Conservation (phyloP, 2,329 filamentous ascomycete species). For the Cercospora canescens region DNA sequence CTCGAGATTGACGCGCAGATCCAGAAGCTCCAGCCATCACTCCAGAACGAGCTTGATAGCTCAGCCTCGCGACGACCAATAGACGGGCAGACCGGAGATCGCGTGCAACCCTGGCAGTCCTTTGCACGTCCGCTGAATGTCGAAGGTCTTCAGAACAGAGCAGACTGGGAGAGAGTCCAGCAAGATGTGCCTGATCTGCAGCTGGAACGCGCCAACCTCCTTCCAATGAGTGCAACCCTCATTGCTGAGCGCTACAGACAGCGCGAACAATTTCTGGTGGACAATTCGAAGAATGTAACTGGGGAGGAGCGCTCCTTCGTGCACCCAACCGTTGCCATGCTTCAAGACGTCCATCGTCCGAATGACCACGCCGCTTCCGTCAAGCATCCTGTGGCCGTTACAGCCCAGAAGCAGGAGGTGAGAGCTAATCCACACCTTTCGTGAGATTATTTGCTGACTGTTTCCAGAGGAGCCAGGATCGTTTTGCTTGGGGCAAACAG, state of each 20-base stretch:
- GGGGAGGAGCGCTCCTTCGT: background rate
- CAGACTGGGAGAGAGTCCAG: background rate
- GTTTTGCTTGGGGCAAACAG: slow-evolving; percentile 11
- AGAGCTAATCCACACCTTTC: background rate
- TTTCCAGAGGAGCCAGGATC: background rate
- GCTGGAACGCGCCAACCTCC: background rate
- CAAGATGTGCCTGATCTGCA: slow-evolving; percentile 6
- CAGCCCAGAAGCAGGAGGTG: background rate
- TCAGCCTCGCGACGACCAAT: background rate
- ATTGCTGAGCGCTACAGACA: slow-evolving; percentile 11
- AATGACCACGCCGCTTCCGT: background rate
- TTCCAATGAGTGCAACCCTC: slow-evolving; percentile 8
- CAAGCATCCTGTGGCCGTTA: background rate
- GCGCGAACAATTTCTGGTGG: background rate
- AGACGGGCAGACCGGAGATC: background rate
- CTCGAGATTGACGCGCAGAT: slow-evolving; percentile 2
- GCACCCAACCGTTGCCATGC: background rate
- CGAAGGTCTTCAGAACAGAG: background rate
- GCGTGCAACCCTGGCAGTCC: slow-evolving; percentile 4
- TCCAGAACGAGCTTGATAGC: background rate
- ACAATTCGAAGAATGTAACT: background rate
- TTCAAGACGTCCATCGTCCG: background rate
- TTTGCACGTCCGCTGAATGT: background rate
- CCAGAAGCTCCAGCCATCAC: background rate
- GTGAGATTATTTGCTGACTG: background rate